Base-by-base conservation (phyloP, 1,139 yeast genomes). In the Geotrichum siamense region DNA sequence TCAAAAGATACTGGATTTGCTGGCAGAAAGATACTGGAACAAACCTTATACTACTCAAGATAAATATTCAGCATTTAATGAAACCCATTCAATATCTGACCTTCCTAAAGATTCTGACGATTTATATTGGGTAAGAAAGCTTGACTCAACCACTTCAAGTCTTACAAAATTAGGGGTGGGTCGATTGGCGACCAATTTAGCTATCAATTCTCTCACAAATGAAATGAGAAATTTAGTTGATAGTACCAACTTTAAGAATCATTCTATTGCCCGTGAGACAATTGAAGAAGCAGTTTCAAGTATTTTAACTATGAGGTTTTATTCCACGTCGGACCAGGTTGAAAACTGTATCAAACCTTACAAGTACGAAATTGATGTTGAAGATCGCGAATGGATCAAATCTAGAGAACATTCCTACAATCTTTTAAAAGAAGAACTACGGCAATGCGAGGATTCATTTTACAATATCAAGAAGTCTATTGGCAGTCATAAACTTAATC, bases 331-430 rank as follows among this genome's bases (percentile, higher is more conserved):
- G 0, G 98, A 93, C 61, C 98, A 93, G 61, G 98, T 93, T 13
- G 99, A 93, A 59, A 93, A 91, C 63, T 89, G 97, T 67, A 89
- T 93, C 58, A 93, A 93, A 62, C 98, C 98, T 1, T 91, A 82
- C 67, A 93, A 93, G 64, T 91, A 91, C 62, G 98, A 93, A 60
- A 89, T 93, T 50, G 98, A 93, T 60, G 76, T 91, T 38, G 98
- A 91, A 58, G 95, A 87, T 57, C 73, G 96, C 36, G 98, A 93
- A 61, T 93, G 99, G 99, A 67, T 71, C 31, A 61, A 75, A 12
- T 81, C 96, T 32, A 77, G 85, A 51, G 94, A 84, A 25, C 94
- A 83, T 58, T 75, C 97, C 0, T 75, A 78, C 13, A 68, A 67
- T 34, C 64, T 93, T 48, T 63, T 93, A 48, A 81, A 79, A 55